These are phyloP conservation scores for Fragaria ananassa DNA, from an alignment of 306 rosid species.

Conservation along the genomic window DNA sequence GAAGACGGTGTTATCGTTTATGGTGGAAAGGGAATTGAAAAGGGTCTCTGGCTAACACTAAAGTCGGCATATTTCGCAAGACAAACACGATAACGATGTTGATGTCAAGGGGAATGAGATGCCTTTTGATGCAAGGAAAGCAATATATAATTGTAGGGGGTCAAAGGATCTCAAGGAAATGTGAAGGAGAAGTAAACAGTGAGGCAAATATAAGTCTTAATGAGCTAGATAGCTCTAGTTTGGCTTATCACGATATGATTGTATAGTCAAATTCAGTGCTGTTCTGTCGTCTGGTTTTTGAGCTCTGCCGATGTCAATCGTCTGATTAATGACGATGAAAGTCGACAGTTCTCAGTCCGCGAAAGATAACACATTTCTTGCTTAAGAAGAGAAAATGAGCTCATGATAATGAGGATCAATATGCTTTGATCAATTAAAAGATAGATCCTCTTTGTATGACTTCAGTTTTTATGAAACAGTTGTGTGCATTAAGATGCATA, in stretches of 20 bases:
- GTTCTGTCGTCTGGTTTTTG: background rate
- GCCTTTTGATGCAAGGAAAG: constrained; percentile 13
- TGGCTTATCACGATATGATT: constrained; percentile 28
- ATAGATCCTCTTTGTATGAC: background rate
- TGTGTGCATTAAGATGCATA: background rate
- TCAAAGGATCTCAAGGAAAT: constrained; percentile 26
- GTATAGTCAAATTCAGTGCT: background rate
- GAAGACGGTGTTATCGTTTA: background rate
- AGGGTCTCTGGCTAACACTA: background rate
- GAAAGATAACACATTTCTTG: background rate
- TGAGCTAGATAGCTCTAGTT: background rate
- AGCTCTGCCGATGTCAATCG: background rate
- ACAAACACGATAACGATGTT: background rate
- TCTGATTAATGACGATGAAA: background rate
- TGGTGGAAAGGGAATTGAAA: background rate
- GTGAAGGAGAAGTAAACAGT: constrained; percentile 35
- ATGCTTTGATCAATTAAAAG: background rate
- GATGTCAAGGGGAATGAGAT: constrained; percentile 10
- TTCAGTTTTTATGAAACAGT: background rate
- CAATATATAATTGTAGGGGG: constrained; percentile 7
- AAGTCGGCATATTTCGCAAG: constrained; percentile 15
- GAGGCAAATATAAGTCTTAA: constrained; percentile 29
- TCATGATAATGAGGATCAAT: background rate
- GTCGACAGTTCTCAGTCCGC: background rate
- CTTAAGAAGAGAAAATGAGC: background rate